A percentile compares a stretch with the other conserved stretches of the same genome.
Evolutionary conservation across 257 asterid species (phyloP).

Genomic region (Ocimum tenuiflorum): DNA sequence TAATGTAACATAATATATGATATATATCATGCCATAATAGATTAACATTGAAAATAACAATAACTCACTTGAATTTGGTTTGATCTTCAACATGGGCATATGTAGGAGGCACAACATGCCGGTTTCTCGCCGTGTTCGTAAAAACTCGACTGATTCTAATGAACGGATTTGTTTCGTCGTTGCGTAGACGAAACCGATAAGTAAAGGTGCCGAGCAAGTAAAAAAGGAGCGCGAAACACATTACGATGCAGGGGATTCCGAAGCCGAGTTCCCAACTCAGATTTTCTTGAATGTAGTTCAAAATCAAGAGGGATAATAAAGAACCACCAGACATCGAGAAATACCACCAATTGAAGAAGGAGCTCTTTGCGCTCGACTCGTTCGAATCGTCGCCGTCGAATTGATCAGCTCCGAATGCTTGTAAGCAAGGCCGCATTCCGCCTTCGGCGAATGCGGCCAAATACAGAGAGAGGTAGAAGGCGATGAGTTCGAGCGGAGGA

Average conservation of each 20-base stretch:
- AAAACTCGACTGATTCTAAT: conserved; percentile 30
- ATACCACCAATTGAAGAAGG: conserved; percentile 53
- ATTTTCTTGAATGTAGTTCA: conserved; percentile 45
- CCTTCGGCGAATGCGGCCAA: conserved; percentile 40
- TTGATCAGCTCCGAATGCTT: conserved; percentile 47
- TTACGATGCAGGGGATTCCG: conserved; percentile 41
- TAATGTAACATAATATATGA: no score
- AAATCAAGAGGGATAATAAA: conserved; percentile 14
- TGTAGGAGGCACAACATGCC: background rate
- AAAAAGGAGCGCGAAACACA: conserved; percentile 36
- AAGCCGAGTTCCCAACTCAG: conserved; percentile 49
- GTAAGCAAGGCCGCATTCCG: conserved; percentile 31
- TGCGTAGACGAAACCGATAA: conserved; percentile 27
- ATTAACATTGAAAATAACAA: background rate
- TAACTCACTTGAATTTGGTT: conserved; percentile 22
- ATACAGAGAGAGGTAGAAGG: conserved; percentile 36
- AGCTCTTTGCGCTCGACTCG: conserved; percentile 36
- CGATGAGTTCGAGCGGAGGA: conserved; percentile 20
- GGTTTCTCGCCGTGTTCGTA: conserved; percentile 16
- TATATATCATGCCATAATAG: no score
- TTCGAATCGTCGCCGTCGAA: conserved; percentile 27
- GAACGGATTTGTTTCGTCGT: conserved; percentile 20
- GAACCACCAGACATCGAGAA: conserved; percentile 22
- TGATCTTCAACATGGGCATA: background rate
- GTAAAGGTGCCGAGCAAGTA: conserved; percentile 30